Percentiles rank a stretch among this genome's conserved stretches.
These are phyloP conservation scores for Penicillium sp. DNA, from an alignment of 2,329 filamentous ascomycete species.

Conservation along the genomic window DNA sequence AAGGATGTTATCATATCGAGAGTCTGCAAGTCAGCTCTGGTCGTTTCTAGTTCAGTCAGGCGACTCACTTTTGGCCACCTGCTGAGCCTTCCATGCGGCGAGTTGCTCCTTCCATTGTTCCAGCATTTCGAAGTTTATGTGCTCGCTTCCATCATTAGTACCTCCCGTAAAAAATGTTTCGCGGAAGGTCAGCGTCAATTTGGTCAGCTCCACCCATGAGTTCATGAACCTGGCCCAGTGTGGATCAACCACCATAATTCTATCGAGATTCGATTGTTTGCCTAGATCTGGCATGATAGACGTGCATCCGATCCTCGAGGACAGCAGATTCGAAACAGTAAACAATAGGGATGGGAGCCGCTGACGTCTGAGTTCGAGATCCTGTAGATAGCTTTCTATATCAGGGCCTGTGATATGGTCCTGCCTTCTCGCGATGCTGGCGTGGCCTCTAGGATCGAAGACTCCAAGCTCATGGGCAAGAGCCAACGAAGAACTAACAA, in stretches of 20 bases:
- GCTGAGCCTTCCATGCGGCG: constrained; percentile 14
- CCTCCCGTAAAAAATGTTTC: constrained; percentile 22
- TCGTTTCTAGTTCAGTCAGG: neutral
- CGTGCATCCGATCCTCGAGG: constrained; percentile 51
- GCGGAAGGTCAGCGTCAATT: constrained; percentile 41
- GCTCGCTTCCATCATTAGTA: neutral
- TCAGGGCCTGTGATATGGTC: constrained; percentile 14
- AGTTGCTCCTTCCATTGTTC: constrained; percentile 20
- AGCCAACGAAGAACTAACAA: constrained; percentile 57
- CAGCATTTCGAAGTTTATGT: constrained; percentile 7
- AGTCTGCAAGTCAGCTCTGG: neutral
- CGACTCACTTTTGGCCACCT: constrained; percentile 5
- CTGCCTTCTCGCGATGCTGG: constrained; percentile 26
- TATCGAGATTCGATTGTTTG: constrained; percentile 19
- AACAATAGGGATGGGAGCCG: constrained; percentile 42
- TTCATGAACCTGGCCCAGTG: constrained; percentile 52
- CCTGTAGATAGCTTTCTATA: constrained; percentile 23
- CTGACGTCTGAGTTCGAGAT: constrained; percentile 31
- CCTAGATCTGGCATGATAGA: constrained; percentile 51
- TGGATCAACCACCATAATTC: constrained; percentile 42
- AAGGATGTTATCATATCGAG: constrained; percentile 43
- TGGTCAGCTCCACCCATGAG: constrained; percentile 46
- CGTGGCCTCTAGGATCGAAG: constrained; percentile 40
- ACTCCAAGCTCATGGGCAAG: constrained; percentile 57
- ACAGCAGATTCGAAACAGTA: constrained; percentile 53